A percentile compares a stretch with the other conserved stretches of the same genome.
Conservation (phyloP, 805 yeast species). For the Candida xyloterini region DNA sequence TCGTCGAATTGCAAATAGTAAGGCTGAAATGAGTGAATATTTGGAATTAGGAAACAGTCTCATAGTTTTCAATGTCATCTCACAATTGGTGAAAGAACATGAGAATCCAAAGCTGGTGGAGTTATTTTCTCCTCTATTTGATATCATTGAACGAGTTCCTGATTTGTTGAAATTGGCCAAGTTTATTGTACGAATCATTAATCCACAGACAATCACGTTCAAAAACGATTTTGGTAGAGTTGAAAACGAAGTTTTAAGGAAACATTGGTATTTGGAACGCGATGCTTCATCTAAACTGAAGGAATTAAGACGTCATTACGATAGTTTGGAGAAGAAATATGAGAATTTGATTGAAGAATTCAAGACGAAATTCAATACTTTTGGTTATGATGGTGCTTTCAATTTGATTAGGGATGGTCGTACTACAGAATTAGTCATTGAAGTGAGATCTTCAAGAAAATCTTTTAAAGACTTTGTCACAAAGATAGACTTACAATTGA, state of each 20-base stretch:
- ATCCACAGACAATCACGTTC: constrained; percentile 17
- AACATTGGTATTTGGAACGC: constrained; percentile 26
- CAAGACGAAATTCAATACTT: constrained; percentile 7
- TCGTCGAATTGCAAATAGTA: constrained; percentile 49
- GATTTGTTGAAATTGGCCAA: constrained; percentile 23
- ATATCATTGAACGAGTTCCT: constrained; percentile 13
- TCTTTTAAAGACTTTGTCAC: not conserved
- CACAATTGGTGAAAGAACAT: constrained; percentile 14
- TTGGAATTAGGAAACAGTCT: constrained; percentile 30
- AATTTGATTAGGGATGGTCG: constrained; percentile 26
- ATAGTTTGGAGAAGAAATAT: constrained; percentile 13
- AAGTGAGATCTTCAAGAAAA: constrained; percentile 27
- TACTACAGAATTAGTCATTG: constrained; percentile 27
- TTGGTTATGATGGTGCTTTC: constrained; percentile 27
- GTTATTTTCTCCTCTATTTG: constrained; percentile 22
- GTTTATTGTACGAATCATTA: constrained; percentile 29
- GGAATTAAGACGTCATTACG: constrained; percentile 22
- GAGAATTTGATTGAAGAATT: constrained; percentile 9
- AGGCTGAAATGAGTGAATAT: constrained; percentile 31
- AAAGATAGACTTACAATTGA: constrained; percentile 10
- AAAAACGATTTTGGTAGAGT: constrained; percentile 17
- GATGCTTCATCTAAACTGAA: constrained; percentile 21
- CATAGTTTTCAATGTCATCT: constrained; percentile 29
- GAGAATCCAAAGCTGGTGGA: constrained; percentile 5
- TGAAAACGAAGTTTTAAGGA: constrained; percentile 26